phyloP scores from a whole-genome alignment of 768 basidiomycete species.

The Mycena pura region DNA sequence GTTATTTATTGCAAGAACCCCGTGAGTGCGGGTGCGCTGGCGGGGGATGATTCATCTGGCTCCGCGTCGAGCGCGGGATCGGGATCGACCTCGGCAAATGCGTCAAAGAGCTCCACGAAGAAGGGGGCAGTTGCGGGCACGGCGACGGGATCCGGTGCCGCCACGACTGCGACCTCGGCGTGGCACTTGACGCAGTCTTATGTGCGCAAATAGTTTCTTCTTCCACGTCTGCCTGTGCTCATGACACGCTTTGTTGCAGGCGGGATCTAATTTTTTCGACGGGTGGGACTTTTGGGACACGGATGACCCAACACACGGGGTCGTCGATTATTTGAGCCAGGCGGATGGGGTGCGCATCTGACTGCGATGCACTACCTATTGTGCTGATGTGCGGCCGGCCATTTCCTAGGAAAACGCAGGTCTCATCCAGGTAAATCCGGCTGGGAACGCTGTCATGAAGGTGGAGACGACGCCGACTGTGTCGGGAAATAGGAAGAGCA shows the following conservation, averaged over 20 bases:
- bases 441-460: conserved; percentile 84
- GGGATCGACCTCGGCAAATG: conserved; percentile 17
- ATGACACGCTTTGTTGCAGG: conserved; percentile 38
- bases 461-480: conserved; percentile 86
- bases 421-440: conserved; percentile 69
- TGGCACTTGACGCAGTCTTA: conserved; percentile 69
- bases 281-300: conserved; percentile 77
- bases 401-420: conserved; percentile 63
- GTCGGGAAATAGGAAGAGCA: conserved; percentile 69
- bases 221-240: conserved; percentile 14
- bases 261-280: conserved; percentile 79
- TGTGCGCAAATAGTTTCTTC: too few relatives aligned
- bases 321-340: conserved; percentile 72
- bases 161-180: conserved; percentile 47
- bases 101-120: conserved; percentile 29
- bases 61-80: conserved; percentile 26
- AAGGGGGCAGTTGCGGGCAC: conserved; percentile 18
- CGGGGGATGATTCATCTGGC: conserved; percentile 26
- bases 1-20: conserved; percentile 55
- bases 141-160: conserved; percentile 24
- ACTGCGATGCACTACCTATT: too few relatives aligned
- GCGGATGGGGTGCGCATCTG: conserved; percentile 64
- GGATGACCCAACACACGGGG: conserved; percentile 77
- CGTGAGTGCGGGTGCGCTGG: conserved; percentile 29
- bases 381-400: too few relatives aligned